A percentile compares a stretch with the other conserved stretches of the same genome.
Evolutionary conservation across 257 asterid species (phyloP).

Genomic region (Hygrophila difformis): DNA sequence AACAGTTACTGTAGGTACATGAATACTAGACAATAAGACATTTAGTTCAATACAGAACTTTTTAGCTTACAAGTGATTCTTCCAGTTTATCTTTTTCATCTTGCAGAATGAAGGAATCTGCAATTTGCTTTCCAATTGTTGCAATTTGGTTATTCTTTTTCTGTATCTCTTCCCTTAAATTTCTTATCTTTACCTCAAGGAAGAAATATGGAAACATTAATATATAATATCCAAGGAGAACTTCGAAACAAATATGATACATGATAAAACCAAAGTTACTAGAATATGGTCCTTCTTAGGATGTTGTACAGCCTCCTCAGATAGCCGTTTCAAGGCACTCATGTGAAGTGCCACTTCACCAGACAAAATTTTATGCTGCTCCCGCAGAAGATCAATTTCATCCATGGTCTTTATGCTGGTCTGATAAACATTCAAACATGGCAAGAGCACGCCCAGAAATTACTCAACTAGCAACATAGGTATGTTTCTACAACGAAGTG

Average conservation of each 20-base stretch:
- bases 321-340: slow-evolving; percentile 75
- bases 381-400: slow-evolving; percentile 84
- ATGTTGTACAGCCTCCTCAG: slow-evolving; percentile 57
- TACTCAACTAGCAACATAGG: no score
- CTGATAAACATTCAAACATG: slow-evolving; percentile 32
- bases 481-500: slow-evolving; percentile 3
- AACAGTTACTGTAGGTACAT: slow-evolving; percentile 14
- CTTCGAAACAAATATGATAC: slow-evolving; percentile 8
- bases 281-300: slow-evolving; percentile 57
- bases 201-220: slow-evolving; percentile 15
- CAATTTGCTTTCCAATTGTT: slow-evolving; percentile 64
- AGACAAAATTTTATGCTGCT: slow-evolving; percentile 83
- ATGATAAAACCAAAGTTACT: slow-evolving; percentile 33
- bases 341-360: slow-evolving; percentile 86
- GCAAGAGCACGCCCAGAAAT: slow-evolving; percentile 7
- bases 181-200: slow-evolving; percentile 57
- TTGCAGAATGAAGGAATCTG: slow-evolving; percentile 39
- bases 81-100: slow-evolving; percentile 48
- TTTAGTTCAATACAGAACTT: slow-evolving; percentile 7
- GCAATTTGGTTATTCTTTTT: slow-evolving; percentile 70
- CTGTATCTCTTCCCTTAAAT: slow-evolving; percentile 64
- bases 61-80: slow-evolving; percentile 57
- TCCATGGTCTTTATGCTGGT: slow-evolving; percentile 59
- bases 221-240: slow-evolving; percentile 14
- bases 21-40: slow-evolving; percentile 9